Base-by-base conservation (phyloP, 2,329 filamentous ascomycete species). In the Colletotrichum graminicola region DNA sequence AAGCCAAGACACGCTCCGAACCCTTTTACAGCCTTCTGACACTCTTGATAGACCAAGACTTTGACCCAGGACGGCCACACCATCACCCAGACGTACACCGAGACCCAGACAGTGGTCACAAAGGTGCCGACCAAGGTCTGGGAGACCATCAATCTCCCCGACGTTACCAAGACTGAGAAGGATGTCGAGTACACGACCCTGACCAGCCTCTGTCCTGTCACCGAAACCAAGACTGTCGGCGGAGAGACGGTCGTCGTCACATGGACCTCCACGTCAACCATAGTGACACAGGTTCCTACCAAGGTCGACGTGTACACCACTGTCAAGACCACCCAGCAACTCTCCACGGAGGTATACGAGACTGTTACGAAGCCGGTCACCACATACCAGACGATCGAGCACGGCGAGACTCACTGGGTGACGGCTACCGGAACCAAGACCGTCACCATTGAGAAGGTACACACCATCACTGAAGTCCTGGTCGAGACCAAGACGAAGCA, bases 161-260 rank as follows among this genome's bases (percentile, higher is more conserved):
- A 78, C n/a, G 79, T 81, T 7, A 84, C 82, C 18, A 70, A 79
- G 45, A 82, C 81, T 1, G 78, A 79, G 55, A 78, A 78, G 26
- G 79, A 80, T 16, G 78, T 83, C 18, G 78, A 78, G 23, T 83
- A 84, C 75, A 80, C 77, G 11, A 86, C 84, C 7, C 65, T 82
- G 45, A 87, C 84, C 18, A 81, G 79, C 21, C 77, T 85, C 18
- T 84, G 82, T 76, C 82, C 84, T 11, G 75, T 86, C n/a, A 62
- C 59, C 29, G 59, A 71, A 52, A 71, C 68, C 16, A 67, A 67
- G 45, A 71, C 68, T 59, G 64, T 85, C 4, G 80, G 76, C 34
- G 86, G 86, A 36, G 75, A 79, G 49, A 81, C 81, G 1, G 77
- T 83, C 0, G 79, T 82, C 16, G 77, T 82, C 23, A 82, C 81